phyloP scores from a whole-genome alignment of 305 asterid species.

The Fraxinus dipetala region DNA sequence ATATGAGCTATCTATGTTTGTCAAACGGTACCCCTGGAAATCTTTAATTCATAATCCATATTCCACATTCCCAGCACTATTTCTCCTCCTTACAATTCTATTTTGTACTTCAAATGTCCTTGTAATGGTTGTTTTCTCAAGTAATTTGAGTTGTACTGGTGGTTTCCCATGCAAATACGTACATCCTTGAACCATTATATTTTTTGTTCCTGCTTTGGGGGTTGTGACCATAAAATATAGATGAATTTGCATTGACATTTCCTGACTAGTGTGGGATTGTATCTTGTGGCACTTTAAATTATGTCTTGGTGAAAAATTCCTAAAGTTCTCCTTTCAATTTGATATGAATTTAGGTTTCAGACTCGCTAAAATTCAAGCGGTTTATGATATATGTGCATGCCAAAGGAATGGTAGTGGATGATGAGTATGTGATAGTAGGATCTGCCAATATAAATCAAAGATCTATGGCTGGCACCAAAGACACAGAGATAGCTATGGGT shows the following conservation, averaged over 20 bases:
- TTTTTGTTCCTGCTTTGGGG: constrained; percentile 4
- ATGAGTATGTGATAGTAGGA: constrained; percentile 80
- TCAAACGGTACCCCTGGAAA: not conserved
- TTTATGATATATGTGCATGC: constrained; percentile 98
- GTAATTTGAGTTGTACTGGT: not conserved
- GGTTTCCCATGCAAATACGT: not conserved
- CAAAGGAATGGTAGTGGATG: constrained; percentile 96
- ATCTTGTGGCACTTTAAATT: not conserved
- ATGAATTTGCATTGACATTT: not conserved
- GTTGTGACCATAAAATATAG: not conserved
- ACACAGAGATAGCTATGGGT: constrained; percentile 96
- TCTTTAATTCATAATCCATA: not conserved
- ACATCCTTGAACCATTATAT: not conserved
- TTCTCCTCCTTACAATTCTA: not conserved
- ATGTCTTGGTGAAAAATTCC: not conserved
- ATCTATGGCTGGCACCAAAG: constrained; percentile 93
- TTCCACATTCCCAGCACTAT: not conserved
- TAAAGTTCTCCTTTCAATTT: not conserved
- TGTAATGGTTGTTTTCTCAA: not conserved
- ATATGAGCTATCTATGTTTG: not conserved
- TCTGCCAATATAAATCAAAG: constrained; percentile 95
- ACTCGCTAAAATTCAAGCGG: constrained; percentile 59
- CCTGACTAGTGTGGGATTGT: not conserved
- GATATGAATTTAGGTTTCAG: constrained; percentile 56
- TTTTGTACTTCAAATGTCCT: not conserved